Evolutionary conservation across 2,329 filamentous ascomycete genomes (phyloP).

Genomic region (Aspergillus sp.): DNA sequence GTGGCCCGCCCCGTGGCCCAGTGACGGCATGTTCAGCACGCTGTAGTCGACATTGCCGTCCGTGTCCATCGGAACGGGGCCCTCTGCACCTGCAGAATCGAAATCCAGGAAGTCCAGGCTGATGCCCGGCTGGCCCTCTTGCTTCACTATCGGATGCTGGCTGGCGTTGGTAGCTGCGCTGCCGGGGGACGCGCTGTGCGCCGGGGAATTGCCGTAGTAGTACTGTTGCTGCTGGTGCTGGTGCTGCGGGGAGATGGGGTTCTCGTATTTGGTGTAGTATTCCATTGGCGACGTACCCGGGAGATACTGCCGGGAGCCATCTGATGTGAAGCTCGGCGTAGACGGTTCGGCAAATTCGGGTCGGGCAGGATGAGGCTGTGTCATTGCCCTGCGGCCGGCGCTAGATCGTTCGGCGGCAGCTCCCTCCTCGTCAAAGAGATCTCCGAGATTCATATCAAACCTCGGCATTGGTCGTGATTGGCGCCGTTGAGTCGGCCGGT

Average conservation of each 20-base stretch:
- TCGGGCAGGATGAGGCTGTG: slow-evolving; percentile 16
- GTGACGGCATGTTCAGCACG: slow-evolving; percentile 18
- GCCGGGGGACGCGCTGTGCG: slow-evolving; percentile 23
- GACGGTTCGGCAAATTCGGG: slow-evolving; percentile 17
- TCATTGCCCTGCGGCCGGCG: slow-evolving; percentile 18
- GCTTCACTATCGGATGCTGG: slow-evolving; percentile 15
- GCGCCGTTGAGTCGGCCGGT: slow-evolving; percentile 25
- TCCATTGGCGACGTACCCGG: slow-evolving; percentile 24
- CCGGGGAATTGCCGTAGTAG: slow-evolving; percentile 26
- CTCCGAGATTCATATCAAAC: slow-evolving; percentile 50
- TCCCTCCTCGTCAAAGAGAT: slow-evolving; percentile 41
- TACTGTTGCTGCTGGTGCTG: slow-evolving; percentile 24
- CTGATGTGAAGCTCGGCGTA: slow-evolving; percentile 13
- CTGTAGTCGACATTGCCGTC: slow-evolving; percentile 23
- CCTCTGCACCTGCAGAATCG: slow-evolving; percentile 30
- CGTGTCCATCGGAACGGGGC: slow-evolving; percentile 14
- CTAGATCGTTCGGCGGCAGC: slow-evolving; percentile 26
- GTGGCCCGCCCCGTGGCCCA: slow-evolving; percentile 22
- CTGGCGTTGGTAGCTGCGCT: slow-evolving; percentile 15
- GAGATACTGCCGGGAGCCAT: slow-evolving; percentile 14
- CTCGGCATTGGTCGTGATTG: slow-evolving; percentile 40
- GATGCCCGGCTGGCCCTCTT: slow-evolving; percentile 24
- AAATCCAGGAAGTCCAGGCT: slow-evolving; percentile 49
- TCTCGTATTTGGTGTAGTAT: slow-evolving; percentile 26
- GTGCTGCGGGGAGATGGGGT: slow-evolving; percentile 23